Evolutionary conservation across 768 basidiomycete genomes (phyloP), one percentile per base, ranked within the genome.

Genomic region (Rhizopogon rudus): DNA sequence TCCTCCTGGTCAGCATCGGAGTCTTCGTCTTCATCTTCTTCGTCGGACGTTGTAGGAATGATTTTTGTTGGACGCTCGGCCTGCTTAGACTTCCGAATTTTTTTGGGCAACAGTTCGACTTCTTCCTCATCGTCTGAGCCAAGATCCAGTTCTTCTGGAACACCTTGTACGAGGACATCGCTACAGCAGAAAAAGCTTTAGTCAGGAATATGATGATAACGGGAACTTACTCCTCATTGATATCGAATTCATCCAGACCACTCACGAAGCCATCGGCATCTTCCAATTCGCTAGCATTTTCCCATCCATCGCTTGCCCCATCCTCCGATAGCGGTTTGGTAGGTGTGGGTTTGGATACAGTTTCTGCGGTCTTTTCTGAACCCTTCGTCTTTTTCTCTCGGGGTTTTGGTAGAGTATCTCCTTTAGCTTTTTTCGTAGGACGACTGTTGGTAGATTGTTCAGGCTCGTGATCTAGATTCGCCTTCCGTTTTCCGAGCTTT

Each of bases 401-500:
- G 20, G 48, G 33, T 49, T 49, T 35, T 40, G 39, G 6, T 16
- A 39, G 5, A 52, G 50, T 59, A 44, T 65, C 61, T 56, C 59
- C 63, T 63, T 65, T 77, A 67, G 57, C 58, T 57, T 73, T 78
- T 69, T 70, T 76, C 63, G 60, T 64, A 48, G 61, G 65, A 39
- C 68, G 70, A 10, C 63, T 62, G 40, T 58, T 65, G 37, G 54
- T 44, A 31, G 65, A 63, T 28, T 65, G 51, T 56, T 71, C 70
- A 29, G 41, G 42, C 45, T 63, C 63, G 6, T 59, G 61, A 39
- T 70, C 70, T 72, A 60, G 65, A 29, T 75, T 75, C 25, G 84
- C 85, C 68, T 91, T 92, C 42, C 90, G 85, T 67, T 92, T 92
- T 40, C 86, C 86, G 13, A 82, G 74, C 57, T 80, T 83, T 71